Evolutionary conservation across 345 rosid genomes (phyloP).

Genomic region (Microcos paniculata): DNA sequence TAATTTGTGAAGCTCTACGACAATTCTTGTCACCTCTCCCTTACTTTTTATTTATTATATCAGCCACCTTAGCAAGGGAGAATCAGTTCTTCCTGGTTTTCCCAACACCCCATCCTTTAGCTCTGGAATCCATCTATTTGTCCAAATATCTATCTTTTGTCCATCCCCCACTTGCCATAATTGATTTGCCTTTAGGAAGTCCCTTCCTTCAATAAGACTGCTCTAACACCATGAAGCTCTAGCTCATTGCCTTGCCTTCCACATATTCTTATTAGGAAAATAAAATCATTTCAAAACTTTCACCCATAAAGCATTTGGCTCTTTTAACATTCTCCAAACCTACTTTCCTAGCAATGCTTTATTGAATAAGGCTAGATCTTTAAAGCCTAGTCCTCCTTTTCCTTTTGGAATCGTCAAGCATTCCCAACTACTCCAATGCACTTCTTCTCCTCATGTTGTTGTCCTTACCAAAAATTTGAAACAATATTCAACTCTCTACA

Average conservation of each 20-base stretch:
- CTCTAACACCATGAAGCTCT: background rate
- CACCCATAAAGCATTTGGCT: background rate
- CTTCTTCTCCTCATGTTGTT: background rate
- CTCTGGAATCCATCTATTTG: too few relatives aligned
- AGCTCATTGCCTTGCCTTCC: background rate
- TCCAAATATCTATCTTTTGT: background rate
- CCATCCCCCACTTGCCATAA: background rate
- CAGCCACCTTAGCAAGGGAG: too few relatives aligned
- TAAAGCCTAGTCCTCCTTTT: background rate
- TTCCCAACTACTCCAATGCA: background rate
- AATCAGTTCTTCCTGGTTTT: too few relatives aligned
- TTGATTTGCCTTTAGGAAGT: background rate
- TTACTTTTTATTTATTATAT: too few relatives aligned
- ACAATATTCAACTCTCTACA: background rate
- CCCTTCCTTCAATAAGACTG: background rate
- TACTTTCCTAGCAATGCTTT: background rate
- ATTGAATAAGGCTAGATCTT: background rate
- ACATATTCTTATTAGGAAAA: background rate
- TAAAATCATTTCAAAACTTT: background rate
- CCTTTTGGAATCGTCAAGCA: background rate
- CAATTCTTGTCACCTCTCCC: too few relatives aligned
- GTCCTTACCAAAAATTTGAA: background rate
- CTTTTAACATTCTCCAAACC: background rate
- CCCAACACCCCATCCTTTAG: too few relatives aligned
- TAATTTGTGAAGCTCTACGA: too few relatives aligned